Conservation (phyloP, 306 rosid genomes). For the Trifolium dubium region DNA sequence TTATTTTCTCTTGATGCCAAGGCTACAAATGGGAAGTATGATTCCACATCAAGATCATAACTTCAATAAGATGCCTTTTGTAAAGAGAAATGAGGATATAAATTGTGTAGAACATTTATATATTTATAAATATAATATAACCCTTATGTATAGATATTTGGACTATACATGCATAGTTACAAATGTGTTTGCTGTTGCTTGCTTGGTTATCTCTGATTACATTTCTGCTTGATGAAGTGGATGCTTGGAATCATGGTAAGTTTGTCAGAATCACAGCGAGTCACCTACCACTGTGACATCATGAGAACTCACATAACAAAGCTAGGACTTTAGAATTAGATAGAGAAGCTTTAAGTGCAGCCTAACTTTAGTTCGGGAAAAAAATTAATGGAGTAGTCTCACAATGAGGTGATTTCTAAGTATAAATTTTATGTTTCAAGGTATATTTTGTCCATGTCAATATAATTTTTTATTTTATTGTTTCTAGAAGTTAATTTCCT, state of each 20-base stretch:
- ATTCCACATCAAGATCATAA: conserved; percentile 18
- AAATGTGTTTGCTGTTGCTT: neutral
- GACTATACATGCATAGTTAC: conserved; percentile 18
- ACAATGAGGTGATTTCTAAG: neutral
- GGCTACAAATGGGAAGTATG: conserved; percentile 21
- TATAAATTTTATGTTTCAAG: too few relatives aligned
- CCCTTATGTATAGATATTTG: conserved; percentile 30
- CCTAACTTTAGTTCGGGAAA: neutral
- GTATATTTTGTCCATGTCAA: too few relatives aligned
- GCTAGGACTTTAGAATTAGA: neutral
- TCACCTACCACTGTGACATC: neutral
- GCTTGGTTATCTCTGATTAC: conserved; percentile 2
- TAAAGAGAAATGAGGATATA: conserved; percentile 25
- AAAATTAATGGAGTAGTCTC: neutral
- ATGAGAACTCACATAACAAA: neutral
- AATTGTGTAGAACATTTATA: conserved; percentile 43
- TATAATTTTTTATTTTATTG: too few relatives aligned
- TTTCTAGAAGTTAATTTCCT: too few relatives aligned
- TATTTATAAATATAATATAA: neutral
- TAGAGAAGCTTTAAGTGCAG: neutral
- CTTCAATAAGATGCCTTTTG: conserved; percentile 20
- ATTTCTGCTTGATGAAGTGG: conserved; percentile 4
- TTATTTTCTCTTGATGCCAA: conserved; percentile 30
- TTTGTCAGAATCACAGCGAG: neutral
- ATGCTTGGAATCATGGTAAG: neutral